Evolutionary conservation across 352 stramenopile genomes (phyloP).

Genomic region (Elongisporangium anandrum): DNA sequence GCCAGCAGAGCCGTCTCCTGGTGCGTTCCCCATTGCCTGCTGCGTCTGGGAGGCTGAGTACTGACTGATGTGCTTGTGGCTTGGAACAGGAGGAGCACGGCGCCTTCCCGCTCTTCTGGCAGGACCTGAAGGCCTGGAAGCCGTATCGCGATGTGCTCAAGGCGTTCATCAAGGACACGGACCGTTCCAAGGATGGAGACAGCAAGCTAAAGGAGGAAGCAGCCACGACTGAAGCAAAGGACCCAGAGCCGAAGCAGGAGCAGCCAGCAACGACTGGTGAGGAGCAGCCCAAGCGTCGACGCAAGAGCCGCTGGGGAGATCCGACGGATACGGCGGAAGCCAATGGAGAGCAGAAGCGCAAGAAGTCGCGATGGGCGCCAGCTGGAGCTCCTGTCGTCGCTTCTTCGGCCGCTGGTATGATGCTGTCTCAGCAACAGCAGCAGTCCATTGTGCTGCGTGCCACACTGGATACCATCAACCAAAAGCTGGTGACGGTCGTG

Average conservation of each 20-base stretch:
- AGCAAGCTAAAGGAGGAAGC: conserved; percentile 4
- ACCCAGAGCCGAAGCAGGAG: background rate
- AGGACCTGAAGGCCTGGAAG: conserved; percentile 92
- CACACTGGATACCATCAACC: conserved; percentile 69
- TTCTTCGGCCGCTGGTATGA: conserved; percentile 39
- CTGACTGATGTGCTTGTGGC: conserved; percentile 5
- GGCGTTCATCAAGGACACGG: conserved; percentile 83
- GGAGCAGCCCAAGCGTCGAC: conserved; percentile 62
- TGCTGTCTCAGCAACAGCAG: conserved; percentile 56
- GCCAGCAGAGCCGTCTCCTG: conserved; percentile 45
- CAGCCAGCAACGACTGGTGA: conserved; percentile 6
- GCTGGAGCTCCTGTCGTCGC: conserved; percentile 26
- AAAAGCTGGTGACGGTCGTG: conserved; percentile 74
- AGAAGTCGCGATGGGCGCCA: conserved; percentile 80
- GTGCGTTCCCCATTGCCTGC: conserved; percentile 8
- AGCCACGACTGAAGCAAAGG: background rate
- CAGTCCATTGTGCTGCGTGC: conserved; percentile 67
- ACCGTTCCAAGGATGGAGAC: conserved; percentile 24
- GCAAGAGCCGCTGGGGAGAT: conserved; percentile 86
- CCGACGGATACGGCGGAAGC: conserved; percentile 26
- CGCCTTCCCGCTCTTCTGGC: conserved; percentile 93
- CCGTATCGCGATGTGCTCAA: conserved; percentile 92
- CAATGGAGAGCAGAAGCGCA: conserved; percentile 46
- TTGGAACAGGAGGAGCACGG: conserved; percentile 66
- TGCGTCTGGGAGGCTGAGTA: conserved; percentile 1